Conservation (phyloP, 768 basidiomycete genomes). For the Nevesoporus exiguus region DNA sequence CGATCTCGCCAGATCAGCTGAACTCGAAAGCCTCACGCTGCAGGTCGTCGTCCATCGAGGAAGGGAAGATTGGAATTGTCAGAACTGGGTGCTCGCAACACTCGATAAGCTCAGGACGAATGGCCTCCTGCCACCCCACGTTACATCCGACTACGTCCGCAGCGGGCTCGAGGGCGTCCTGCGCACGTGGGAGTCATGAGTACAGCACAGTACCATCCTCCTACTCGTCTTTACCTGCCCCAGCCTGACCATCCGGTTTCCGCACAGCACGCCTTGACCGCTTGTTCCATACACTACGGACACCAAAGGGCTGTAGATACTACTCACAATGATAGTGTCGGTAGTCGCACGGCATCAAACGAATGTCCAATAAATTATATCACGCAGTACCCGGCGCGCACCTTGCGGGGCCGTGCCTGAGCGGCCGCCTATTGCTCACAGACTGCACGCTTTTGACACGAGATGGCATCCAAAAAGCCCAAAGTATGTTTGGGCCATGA, state of each 20-base stretch:
- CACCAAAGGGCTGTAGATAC: neutral
- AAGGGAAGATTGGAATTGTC: conserved; percentile 33
- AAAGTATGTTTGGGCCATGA: neutral
- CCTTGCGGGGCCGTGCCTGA: neutral
- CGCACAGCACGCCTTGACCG: neutral
- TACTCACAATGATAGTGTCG: neutral
- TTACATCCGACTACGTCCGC: conserved; percentile 20
- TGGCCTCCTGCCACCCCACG: conserved; percentile 13
- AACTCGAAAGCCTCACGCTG: conserved; percentile 20
- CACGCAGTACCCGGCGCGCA: neutral
- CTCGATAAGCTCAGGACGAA: conserved; percentile 23
- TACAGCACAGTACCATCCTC: neutral
- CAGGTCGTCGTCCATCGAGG: conserved; percentile 25
- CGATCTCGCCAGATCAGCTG: conserved; percentile 6
- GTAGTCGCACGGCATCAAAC: neutral
- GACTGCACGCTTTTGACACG: neutral
- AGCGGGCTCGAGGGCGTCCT: conserved; percentile 25
- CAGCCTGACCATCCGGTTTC: conserved; percentile 2
- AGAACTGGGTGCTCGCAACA: conserved; percentile 28
- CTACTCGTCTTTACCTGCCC: neutral
- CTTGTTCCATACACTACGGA: neutral
- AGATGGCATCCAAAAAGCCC: neutral
- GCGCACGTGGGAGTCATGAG: conserved; percentile 21
- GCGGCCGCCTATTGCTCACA: neutral
- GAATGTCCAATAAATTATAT: conserved; percentile 1